Base-by-base conservation (phyloP, 495 filamentous ascomycete genomes). In the Evernia prunastri region DNA sequence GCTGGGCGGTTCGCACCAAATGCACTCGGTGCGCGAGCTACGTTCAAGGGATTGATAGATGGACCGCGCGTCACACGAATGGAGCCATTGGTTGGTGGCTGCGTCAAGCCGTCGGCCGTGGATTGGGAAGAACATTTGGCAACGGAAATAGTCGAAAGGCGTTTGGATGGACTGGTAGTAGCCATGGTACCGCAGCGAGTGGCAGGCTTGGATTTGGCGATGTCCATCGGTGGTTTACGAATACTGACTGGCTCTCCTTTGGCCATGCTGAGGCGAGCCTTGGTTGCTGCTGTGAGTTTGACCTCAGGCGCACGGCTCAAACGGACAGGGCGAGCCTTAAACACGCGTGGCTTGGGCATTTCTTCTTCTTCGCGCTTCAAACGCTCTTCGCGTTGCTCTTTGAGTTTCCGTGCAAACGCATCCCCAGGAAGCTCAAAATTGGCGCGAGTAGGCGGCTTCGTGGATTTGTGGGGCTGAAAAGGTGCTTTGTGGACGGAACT, bases 391-490 rank as follows among this genome's bases (percentile, higher is more conserved):
- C 78, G 80, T 59, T 84, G 81, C 67, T 87, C 88, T 69, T 82
- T 81, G 63, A 89, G 84, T 59, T 83, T 84, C 12, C 84, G 84
- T 29, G 88, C 87, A 39, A 91, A 77, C 33, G 85, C 88, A 63
- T 91, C 89, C 39, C 89, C 87, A 0, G 88, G 86, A 29, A 92
- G 78, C 69, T 87, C 83, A 71, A 91, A 92, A 23, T 76, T 82
- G 15, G 89, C 74, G 37, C 76, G 80, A 8, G 87, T 89, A 13
- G 81, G 81, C 11, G 80, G 71, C 67, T 86, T 89, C 36, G 73
- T 78, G 0, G 87, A 88, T 74, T 87, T 82, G 66, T 72, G 67
- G 69, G 76, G 60, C 66, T 75, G 43, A 73, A 77, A 69, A 68
- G 78, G 47, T 67, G 74, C 63, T 61, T 59, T 79, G 72, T 67